These are phyloP conservation scores for Arctium lappa DNA, from an alignment of 129 eudicot species.

Conservation along the genomic window DNA sequence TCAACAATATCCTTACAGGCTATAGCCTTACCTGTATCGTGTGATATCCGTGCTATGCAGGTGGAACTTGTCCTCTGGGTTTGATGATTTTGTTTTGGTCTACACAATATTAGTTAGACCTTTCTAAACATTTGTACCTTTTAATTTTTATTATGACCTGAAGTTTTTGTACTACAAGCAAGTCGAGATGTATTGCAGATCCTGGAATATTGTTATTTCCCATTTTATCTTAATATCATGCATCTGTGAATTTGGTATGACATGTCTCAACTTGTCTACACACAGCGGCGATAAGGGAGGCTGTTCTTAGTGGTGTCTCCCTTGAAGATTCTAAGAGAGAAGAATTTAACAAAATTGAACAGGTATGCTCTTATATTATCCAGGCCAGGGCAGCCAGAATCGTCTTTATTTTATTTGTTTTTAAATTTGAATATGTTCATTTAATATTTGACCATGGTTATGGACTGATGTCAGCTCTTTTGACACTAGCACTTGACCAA, in stretches of 20 bases:
- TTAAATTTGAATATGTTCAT: background rate
- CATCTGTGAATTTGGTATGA: slow-evolving; percentile 1
- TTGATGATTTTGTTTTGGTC: background rate
- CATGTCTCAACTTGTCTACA: slow-evolving; percentile 14
- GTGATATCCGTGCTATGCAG: background rate
- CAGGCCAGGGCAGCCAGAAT: background rate
- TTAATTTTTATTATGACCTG: background rate
- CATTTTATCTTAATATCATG: background rate
- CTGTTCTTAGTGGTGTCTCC: slow-evolving; percentile 88
- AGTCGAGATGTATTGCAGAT: slow-evolving; percentile 1
- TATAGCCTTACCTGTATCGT: background rate
- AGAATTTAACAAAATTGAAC: slow-evolving; percentile 78
- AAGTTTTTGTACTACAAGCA: slow-evolving; percentile 10
- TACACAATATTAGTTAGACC: background rate
- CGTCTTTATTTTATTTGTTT: background rate
- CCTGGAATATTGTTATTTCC: background rate
- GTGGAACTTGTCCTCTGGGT: background rate
- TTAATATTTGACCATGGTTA: background rate
- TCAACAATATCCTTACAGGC: background rate
- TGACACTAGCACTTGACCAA: background rate
- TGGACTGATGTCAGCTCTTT: background rate
- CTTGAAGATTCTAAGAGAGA: slow-evolving; percentile 95
- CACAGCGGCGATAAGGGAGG: slow-evolving; percentile 90
- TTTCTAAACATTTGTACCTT: background rate
- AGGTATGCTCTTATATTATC: slow-evolving; percentile 42